Percentiles rank a stretch among this genome's conserved stretches.
phyloP scores from a whole-genome alignment of 345 rosid genomes.

The Gossypium raimondii region DNA sequence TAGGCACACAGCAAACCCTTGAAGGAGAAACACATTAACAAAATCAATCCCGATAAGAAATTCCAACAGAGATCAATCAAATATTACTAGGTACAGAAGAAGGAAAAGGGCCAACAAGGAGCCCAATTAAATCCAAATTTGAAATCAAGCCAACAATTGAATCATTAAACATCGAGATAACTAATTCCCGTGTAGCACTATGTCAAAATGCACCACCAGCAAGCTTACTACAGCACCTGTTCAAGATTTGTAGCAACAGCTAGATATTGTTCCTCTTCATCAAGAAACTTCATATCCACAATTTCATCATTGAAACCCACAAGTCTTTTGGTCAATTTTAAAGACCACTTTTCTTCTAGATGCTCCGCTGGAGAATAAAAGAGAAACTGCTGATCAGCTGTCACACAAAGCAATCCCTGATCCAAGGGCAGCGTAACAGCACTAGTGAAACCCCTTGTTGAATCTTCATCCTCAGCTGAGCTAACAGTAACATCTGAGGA shows the following conservation, averaged over 20 bases:
- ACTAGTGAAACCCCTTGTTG: conserved; percentile 71
- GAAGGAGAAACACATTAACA: not conserved
- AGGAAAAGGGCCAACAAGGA: not conserved
- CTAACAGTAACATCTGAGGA: conserved; percentile 64
- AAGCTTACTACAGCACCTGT: conserved; percentile 45
- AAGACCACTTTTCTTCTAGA: conserved; percentile 38
- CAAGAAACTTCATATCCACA: conserved; percentile 84
- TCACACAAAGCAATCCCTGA: conserved; percentile 83
- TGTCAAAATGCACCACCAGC: not conserved
- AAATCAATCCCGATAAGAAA: conserved; percentile 1
- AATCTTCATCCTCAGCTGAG: conserved; percentile 53
- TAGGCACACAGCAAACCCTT: conserved; percentile 11
- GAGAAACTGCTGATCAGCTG: conserved; percentile 90
- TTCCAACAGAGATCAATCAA: not conserved
- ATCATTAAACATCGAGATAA: not conserved
- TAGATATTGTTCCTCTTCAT: conserved; percentile 76
- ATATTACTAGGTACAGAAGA: not conserved
- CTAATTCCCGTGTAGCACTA: not conserved
- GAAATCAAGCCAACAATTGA: not conserved
- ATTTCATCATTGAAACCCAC: conserved; percentile 95
- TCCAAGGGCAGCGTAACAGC: conserved; percentile 63
- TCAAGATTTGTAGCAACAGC: conserved; percentile 96
- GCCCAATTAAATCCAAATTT: not conserved
- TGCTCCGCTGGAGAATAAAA: conserved; percentile 45
- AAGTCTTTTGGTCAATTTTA: conserved; percentile 62